A percentile compares a stretch with the other conserved stretches of the same genome.
Evolutionary conservation across 495 filamentous ascomycete species (phyloP).

Genomic region (Pyronema domesticum): DNA sequence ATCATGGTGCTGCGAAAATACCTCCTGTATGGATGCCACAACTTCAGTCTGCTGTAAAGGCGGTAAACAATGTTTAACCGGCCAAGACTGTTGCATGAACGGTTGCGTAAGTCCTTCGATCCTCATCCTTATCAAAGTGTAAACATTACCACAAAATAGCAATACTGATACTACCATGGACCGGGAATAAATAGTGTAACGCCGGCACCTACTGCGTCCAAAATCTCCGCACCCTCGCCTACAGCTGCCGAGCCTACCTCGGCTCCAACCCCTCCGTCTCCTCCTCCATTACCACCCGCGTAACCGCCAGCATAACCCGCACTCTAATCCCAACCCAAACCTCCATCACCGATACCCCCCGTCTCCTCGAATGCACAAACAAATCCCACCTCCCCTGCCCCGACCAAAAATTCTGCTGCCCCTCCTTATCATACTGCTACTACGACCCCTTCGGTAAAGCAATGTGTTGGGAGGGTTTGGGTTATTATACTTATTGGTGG

Average conservation of each 20-base stretch:
- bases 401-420: not conserved
- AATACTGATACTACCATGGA: not conserved
- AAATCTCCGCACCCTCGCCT: not conserved
- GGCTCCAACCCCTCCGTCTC: too few relatives aligned
- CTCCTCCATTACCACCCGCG: not conserved
- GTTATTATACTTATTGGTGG: not conserved
- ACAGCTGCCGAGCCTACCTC: too few relatives aligned
- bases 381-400: too few relatives aligned
- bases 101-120: not conserved
- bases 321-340: not conserved
- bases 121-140: too few relatives aligned
- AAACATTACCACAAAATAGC: not conserved
- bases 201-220: not conserved
- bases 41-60: not conserved
- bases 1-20: not conserved
- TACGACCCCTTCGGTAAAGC: not conserved
- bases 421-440: not conserved
- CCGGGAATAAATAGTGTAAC: not conserved
- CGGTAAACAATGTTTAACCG: not conserved
- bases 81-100: not conserved
- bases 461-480: not conserved
- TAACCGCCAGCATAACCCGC: not conserved
- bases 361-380: too few relatives aligned
- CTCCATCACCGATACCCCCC: not conserved
- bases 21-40: not conserved